phyloP scores from a whole-genome alignment of 805 yeast genomes.

The Hanseniaspora lachancei region DNA sequence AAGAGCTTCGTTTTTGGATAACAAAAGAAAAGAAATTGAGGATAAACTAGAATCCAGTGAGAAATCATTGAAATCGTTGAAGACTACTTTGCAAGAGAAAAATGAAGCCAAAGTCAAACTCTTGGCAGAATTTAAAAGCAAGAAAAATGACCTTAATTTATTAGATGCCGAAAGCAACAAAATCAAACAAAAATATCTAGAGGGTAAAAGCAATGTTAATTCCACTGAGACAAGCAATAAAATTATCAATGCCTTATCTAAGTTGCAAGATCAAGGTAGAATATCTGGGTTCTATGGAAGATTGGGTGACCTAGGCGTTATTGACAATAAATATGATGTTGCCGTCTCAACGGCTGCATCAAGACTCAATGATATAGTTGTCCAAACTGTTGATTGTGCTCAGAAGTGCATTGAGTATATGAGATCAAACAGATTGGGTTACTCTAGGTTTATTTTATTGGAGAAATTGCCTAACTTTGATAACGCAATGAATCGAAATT shows the following conservation, averaged over 20 bases:
- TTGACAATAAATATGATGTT: slow-evolving; percentile 76
- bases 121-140: slow-evolving; percentile 48
- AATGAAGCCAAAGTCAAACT: slow-evolving; percentile 44
- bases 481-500: slow-evolving; percentile 41
- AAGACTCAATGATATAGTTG: slow-evolving; percentile 82
- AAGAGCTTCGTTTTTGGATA: slow-evolving; percentile 32
- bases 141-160: slow-evolving; percentile 35
- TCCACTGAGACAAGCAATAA: slow-evolving; percentile 54
- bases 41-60: slow-evolving; percentile 34
- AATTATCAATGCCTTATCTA: slow-evolving; percentile 54
- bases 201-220: slow-evolving; percentile 48
- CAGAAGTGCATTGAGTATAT: slow-evolving; percentile 70
- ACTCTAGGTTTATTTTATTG: slow-evolving; percentile 74
- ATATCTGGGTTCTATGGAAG: slow-evolving; percentile 79
- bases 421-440: slow-evolving; percentile 71
- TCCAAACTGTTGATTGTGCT: slow-evolving; percentile 61
- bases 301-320: slow-evolving; percentile 82
- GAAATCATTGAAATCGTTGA: slow-evolving; percentile 34
- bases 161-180: slow-evolving; percentile 44
- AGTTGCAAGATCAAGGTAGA: slow-evolving; percentile 67
- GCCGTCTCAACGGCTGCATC: slow-evolving; percentile 94
- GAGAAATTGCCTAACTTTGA: slow-evolving; percentile 58
- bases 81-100: slow-evolving; percentile 35
- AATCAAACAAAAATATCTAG: slow-evolving; percentile 51
- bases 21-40: slow-evolving; percentile 31